Conservation (phyloP, 2,329 filamentous ascomycete species). For the Pseudogymnoascus sp. region DNA sequence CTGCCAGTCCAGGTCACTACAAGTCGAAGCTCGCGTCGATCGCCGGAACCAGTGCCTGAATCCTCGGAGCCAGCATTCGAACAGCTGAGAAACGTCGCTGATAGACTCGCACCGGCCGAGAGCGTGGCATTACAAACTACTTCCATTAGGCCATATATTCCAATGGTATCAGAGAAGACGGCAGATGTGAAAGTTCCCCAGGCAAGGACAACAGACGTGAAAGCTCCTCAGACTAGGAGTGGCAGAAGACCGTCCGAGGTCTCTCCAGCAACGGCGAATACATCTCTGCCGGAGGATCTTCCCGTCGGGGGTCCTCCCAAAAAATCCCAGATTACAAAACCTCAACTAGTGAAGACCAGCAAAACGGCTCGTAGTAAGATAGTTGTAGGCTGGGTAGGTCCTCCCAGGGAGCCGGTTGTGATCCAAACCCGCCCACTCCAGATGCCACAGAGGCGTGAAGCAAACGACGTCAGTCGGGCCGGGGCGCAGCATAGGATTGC, state of each 20-base stretch:
- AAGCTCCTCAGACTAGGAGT: not conserved
- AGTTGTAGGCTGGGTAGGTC: not conserved
- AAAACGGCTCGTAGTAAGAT: constrained; percentile 10
- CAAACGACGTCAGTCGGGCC: not conserved
- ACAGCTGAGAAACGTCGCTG: not conserved
- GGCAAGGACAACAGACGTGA: not conserved
- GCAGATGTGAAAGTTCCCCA: not conserved
- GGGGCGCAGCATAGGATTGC: not conserved
- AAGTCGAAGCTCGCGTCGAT: not conserved
- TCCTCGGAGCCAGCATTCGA: not conserved
- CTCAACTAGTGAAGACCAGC: not conserved
- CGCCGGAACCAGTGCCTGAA: not conserved
- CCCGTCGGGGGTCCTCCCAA: not conserved
- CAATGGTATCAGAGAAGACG: not conserved
- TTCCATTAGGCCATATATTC: not conserved
- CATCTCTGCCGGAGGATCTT: not conserved
- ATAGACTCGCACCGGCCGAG: not conserved
- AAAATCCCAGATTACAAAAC: not conserved
- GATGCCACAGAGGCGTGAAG: not conserved
- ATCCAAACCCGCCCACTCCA: not conserved
- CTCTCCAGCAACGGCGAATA: not conserved
- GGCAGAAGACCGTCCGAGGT: not conserved
- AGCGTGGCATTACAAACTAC: not conserved
- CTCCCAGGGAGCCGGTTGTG: not conserved
- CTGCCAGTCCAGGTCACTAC: not conserved